A percentile compares a stretch with the other conserved stretches of the same genome.
These are phyloP conservation scores for Trichosporon sp. DNA, from an alignment of 1,284 basidiomycete species.

Conservation along the genomic window DNA sequence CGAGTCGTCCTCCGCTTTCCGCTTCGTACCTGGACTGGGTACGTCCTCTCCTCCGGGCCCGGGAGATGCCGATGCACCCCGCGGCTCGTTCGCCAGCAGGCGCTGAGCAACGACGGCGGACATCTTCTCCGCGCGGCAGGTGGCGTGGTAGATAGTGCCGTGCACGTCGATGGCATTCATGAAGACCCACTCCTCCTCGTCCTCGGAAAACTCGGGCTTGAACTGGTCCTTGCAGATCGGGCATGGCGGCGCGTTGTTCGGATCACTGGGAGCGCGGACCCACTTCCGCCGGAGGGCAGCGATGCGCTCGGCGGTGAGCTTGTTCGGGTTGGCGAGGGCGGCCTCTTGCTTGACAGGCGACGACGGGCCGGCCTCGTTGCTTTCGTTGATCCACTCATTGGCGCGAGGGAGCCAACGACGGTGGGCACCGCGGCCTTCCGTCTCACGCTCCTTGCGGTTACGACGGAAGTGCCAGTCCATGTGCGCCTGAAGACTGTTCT, in stretches of 20 bases:
- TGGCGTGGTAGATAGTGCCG: constrained; percentile 82
- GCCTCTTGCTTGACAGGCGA: constrained; percentile 8
- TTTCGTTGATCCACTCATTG: constrained; percentile 79
- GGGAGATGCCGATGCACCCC: constrained; percentile 6
- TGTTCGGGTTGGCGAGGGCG: constrained; percentile 6
- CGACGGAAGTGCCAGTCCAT: constrained; percentile 96
- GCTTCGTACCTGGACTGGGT: constrained; percentile 12
- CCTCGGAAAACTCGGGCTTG: constrained; percentile 88
- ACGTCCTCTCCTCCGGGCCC: neutral
- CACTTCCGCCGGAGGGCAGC: constrained; percentile 68
- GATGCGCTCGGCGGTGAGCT: constrained; percentile 61
- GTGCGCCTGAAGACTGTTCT: constrained; percentile 76
- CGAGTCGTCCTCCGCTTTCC: constrained; percentile 14
- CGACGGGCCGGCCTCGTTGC: constrained; percentile 32
- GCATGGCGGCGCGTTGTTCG: constrained; percentile 81
- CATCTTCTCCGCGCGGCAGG: constrained; percentile 69
- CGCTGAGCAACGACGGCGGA: constrained; percentile 25
- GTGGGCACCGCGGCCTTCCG: constrained; percentile 76
- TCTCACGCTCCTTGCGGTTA: constrained; percentile 82
- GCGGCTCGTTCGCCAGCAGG: constrained; percentile 18
- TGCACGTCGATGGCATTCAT: constrained; percentile 79
- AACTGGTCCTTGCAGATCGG: constrained; percentile 94
- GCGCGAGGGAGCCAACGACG: constrained; percentile 82
- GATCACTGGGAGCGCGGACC: constrained; percentile 70
- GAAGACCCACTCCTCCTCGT: constrained; percentile 99